phyloP scores from a whole-genome alignment of 352 stramenopile genomes.

The Globisporangium cystogenes region DNA sequence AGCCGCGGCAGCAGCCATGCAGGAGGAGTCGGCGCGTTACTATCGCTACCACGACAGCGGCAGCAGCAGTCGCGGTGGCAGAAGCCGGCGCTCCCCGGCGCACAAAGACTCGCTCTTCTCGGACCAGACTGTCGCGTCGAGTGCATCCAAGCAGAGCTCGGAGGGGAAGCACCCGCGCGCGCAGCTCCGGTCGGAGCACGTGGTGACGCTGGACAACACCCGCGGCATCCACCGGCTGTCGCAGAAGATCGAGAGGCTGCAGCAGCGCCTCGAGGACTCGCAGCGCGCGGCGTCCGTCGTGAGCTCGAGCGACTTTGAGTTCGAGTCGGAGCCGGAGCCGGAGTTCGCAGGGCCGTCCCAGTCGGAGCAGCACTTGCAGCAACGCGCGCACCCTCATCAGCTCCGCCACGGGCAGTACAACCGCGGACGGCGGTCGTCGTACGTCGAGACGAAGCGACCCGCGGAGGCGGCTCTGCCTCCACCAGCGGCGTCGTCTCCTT shows the following conservation, averaged over 20 bases:
- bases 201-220: slow-evolving; percentile 28
- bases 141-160: slow-evolving; percentile 12
- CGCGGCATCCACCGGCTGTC: slow-evolving; percentile 38
- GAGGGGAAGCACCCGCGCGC: slow-evolving; percentile 3
- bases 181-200: slow-evolving; percentile 6
- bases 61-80: background rate
- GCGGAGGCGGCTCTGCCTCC: background rate
- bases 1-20: background rate
- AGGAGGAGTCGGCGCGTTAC: background rate
- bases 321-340: slow-evolving; percentile 24
- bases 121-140: slow-evolving; percentile 12
- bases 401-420: background rate
- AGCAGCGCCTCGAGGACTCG: slow-evolving; percentile 35
- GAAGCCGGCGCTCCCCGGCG: slow-evolving; percentile 1
- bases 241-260: slow-evolving; percentile 40
- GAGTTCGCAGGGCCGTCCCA: slow-evolving; percentile 16
- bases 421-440: slow-evolving; percentile 4
- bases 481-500: background rate
- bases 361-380: background rate
- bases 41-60: slow-evolving; percentile 3
- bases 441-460: slow-evolving; percentile 1
- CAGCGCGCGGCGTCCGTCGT: slow-evolving; percentile 18
- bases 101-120: slow-evolving; percentile 15
- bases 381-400: background rate
- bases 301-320: slow-evolving; percentile 13